Percentiles rank a stretch among this genome's conserved stretches.
Evolutionary conservation across 176 grass and related monocot genomes (phyloP).

Genomic region (Oryza meridionalis): DNA sequence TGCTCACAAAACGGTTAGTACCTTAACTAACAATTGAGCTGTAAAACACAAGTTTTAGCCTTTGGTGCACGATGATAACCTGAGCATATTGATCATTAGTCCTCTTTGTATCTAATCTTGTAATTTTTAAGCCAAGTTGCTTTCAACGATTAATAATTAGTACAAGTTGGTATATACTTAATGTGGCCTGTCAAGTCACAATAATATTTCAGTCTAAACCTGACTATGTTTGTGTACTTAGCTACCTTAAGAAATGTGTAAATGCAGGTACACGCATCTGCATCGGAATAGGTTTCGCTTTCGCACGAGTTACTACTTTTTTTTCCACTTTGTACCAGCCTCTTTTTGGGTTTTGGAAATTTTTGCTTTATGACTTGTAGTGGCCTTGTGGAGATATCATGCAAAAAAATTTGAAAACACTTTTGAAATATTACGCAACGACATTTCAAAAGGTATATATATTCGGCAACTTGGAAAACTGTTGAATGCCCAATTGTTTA

Average conservation of each 20-base stretch:
- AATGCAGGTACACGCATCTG: background rate
- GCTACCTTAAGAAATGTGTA: background rate
- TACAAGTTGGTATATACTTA: background rate
- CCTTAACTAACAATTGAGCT: too few species aligned
- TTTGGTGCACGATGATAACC: background rate
- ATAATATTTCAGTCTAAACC: background rate
- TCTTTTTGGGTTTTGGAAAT: background rate
- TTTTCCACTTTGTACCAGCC: background rate
- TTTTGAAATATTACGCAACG: background rate
- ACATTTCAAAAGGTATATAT: background rate
- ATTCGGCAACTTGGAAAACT: background rate
- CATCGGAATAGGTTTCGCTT: background rate
- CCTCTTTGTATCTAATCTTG: background rate
- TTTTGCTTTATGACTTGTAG: background rate
- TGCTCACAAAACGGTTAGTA: background rate
- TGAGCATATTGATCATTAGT: background rate
- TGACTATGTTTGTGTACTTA: background rate
- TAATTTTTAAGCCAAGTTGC: background rate
- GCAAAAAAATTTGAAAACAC: background rate
- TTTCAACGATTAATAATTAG: background rate
- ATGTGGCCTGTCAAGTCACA: background rate
- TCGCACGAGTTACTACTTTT: background rate
- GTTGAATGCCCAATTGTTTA: background rate
- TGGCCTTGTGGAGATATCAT: background rate
- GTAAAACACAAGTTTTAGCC: background rate